A percentile compares a stretch with the other conserved stretches of the same genome.
These are phyloP conservation scores for Dimocarpus longan DNA, from an alignment of 345 rosid genomes.

Conservation along the genomic window DNA sequence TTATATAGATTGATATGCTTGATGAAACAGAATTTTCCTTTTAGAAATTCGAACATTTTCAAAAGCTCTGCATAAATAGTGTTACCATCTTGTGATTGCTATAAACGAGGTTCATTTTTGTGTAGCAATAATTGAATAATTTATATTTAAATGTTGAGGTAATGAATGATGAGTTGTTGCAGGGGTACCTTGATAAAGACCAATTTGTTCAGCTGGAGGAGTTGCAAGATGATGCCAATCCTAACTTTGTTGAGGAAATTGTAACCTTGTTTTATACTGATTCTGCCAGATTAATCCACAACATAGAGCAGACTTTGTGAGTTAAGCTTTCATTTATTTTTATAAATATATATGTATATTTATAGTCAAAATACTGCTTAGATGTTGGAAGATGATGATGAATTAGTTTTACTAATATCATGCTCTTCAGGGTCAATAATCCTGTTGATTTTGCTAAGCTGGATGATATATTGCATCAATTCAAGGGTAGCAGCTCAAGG, in stretches of 20 bases:
- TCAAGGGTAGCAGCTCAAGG: conserved; percentile 58
- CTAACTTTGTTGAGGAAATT: conserved; percentile 70
- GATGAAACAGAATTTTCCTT: not conserved
- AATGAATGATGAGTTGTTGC: conserved; percentile 4
- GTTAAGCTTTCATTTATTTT: conserved; percentile 10
- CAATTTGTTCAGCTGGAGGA: conserved; percentile 71
- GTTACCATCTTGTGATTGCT: too few relatives aligned
- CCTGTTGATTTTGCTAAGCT: conserved; percentile 38
- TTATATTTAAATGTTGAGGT: too few relatives aligned
- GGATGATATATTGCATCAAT: conserved; percentile 51
- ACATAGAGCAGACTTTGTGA: conserved; percentile 66
- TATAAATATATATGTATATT: not conserved
- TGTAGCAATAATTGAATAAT: not conserved
- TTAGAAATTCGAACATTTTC: not conserved
- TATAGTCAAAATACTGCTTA: not conserved
- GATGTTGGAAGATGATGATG: not conserved
- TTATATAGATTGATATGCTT: not conserved
- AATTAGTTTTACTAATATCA: not conserved
- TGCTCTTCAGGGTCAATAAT: conserved; percentile 23
- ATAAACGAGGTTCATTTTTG: not conserved
- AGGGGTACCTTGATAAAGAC: conserved; percentile 78
- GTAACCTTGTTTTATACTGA: conserved; percentile 55
- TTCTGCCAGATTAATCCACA: conserved; percentile 58
- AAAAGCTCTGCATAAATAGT: not conserved
- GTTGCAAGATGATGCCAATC: conserved; percentile 71